These are phyloP conservation scores for Alternaria sp. DNA, from an alignment of 2,329 filamentous ascomycete species.

Conservation along the genomic window DNA sequence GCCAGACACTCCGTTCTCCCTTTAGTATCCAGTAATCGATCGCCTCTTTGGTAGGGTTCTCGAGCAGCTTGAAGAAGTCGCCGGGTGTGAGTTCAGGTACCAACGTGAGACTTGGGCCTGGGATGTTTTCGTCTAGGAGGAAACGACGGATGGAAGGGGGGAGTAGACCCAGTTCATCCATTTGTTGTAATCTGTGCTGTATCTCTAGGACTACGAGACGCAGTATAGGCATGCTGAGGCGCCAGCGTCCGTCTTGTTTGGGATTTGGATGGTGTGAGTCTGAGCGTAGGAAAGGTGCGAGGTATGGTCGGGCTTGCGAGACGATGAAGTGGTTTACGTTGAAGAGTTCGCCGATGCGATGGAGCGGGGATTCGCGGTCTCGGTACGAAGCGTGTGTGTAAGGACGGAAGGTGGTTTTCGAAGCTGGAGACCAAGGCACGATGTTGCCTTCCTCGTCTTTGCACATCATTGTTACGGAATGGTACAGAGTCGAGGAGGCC, in stretches of 20 bases:
- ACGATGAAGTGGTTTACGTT: conserved; percentile 97
- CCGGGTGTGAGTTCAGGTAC: conserved; percentile 76
- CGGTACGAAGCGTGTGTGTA: conserved; percentile 69
- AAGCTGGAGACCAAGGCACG: conserved; percentile 71
- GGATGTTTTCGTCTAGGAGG: conserved; percentile 81
- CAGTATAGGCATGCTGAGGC: conserved; percentile 63
- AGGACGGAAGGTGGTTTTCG: conserved; percentile 69
- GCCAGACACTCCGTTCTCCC: conserved; percentile 91
- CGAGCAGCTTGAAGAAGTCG: conserved; percentile 81
- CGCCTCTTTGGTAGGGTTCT: conserved; percentile 77
- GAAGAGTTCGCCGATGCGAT: conserved; percentile 80
- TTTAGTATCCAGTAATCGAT: conserved; percentile 84
- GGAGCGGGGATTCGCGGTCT: conserved; percentile 71
- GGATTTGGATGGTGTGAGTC: conserved; percentile 77
- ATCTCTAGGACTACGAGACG: conserved; percentile 77
- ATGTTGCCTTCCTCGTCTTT: conserved; percentile 77
- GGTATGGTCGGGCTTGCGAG: conserved; percentile 87
- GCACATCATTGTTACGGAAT: conserved; percentile 73
- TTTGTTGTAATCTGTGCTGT: conserved; percentile 79
- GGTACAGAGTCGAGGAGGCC: conserved; percentile 69
- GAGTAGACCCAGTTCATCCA: conserved; percentile 78
- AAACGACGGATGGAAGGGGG: conserved; percentile 75
- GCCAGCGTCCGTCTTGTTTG: conserved; percentile 63
- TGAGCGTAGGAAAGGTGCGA: conserved; percentile 82
- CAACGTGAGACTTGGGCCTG: conserved; percentile 78